A percentile compares a stretch with the other conserved stretches of the same genome.
Evolutionary conservation across 768 basidiomycete genomes (phyloP).

Genomic region (Dictyophora rubrovolvata): DNA sequence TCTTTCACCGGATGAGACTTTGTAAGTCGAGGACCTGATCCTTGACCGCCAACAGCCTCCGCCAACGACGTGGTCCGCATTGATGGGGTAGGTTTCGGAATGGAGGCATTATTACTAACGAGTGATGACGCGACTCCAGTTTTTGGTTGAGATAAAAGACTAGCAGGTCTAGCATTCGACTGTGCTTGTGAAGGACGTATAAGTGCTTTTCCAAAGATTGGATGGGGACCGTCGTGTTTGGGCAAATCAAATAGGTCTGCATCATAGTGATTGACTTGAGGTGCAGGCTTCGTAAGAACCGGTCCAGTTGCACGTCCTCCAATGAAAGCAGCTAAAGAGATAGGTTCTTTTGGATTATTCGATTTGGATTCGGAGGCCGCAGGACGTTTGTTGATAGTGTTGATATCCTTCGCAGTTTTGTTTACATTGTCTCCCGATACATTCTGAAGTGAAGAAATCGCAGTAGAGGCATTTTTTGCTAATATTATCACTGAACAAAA

Average conservation of each 20-base stretch:
- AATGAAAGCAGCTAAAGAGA: constrained; percentile 75
- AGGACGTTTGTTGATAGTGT: constrained; percentile 37
- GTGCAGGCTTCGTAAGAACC: constrained; percentile 58
- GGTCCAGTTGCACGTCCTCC: constrained; percentile 71
- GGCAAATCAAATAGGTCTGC: constrained; percentile 56
- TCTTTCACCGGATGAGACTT: background rate
- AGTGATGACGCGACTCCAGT: background rate
- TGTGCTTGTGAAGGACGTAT: background rate
- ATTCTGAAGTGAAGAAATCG: background rate
- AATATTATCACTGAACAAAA: background rate
- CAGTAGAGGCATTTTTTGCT: background rate
- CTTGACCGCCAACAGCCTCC: constrained; percentile 5
- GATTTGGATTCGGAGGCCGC: constrained; percentile 16
- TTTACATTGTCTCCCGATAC: constrained; percentile 11
- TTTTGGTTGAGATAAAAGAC: background rate
- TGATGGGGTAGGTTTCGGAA: background rate
- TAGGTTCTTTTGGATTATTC: constrained; percentile 30
- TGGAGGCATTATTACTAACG: background rate
- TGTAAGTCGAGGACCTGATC: constrained; percentile 1
- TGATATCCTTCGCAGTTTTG: constrained; percentile 26
- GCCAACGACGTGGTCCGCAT: background rate
- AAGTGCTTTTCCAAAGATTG: constrained; percentile 45
- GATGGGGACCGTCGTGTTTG: constrained; percentile 40
- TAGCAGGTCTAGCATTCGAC: background rate
- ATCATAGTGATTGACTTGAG: constrained; percentile 58